These are phyloP conservation scores for Nemania abortiva DNA, from an alignment of 2,329 filamentous ascomycete genomes.

Conservation along the genomic window DNA sequence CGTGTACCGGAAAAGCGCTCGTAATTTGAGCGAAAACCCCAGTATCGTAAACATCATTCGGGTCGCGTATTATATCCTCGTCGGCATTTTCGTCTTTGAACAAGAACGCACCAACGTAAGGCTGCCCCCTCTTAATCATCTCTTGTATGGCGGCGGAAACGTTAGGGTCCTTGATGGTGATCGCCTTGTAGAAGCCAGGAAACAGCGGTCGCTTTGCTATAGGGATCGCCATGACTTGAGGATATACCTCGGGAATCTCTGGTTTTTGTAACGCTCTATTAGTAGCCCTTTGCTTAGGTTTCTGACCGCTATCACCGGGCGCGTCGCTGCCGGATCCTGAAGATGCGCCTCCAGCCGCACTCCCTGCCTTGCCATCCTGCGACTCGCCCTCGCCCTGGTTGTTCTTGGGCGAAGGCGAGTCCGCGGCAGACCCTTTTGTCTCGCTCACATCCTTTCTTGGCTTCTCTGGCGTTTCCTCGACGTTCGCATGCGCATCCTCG, in stretches of 20 bases:
- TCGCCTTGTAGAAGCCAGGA: constrained; percentile 98
- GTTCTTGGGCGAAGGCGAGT: constrained; percentile 61
- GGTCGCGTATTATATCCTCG: constrained; percentile 90
- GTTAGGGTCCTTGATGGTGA: constrained; percentile 93
- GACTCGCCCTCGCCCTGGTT: constrained; percentile 55
- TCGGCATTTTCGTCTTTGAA: constrained; percentile 97
- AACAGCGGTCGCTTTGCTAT: constrained; percentile 94
- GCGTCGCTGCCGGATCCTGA: constrained; percentile 67
- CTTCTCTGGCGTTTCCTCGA: constrained; percentile 60
- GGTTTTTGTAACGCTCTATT: constrained; percentile 88
- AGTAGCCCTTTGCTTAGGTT: constrained; percentile 72
- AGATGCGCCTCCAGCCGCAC: constrained; percentile 67
- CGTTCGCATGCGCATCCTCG: constrained; percentile 65
- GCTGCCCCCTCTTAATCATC: constrained; percentile 96
- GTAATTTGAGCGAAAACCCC: constrained; percentile 99
- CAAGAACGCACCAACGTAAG: constrained; percentile 95
- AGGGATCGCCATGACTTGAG: constrained; percentile 96
- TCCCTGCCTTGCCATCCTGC: constrained; percentile 69
- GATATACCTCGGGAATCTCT: constrained; percentile 92
- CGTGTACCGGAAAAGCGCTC: constrained; percentile 90
- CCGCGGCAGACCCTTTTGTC: constrained; percentile 57
- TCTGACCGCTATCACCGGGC: constrained; percentile 74
- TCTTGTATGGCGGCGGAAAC: constrained; percentile 94
- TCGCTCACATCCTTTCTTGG: constrained; percentile 62
- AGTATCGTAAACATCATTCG: constrained; percentile 93